Base-by-base conservation (phyloP, 805 yeast species). In the Zygotorulaspora chibaensis region DNA sequence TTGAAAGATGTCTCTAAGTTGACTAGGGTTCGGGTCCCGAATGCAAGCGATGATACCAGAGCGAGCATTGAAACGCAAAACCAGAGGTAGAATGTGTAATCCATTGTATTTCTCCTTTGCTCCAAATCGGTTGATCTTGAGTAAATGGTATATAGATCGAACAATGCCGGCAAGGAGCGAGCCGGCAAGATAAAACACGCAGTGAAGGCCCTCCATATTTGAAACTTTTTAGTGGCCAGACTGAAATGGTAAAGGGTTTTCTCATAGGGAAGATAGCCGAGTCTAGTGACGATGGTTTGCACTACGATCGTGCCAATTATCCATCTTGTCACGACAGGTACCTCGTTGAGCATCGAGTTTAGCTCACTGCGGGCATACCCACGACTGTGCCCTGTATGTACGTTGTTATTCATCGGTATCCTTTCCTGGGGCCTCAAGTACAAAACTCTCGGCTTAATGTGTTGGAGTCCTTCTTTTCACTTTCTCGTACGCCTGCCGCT, bases 271-370 rank as follows among this genome's bases (percentile, higher is more conserved):
- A 62, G 33, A 58, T 68, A 43, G 2, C 65, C 65, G 18, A 73
- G 55, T 3, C 72, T 61, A 29, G 61, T 61, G 16, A 70, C 46
- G 2, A 78, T 70, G 2, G 76, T 72, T 42, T 73, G 69, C 10
- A 71, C 63, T 18, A 77, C 66, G 1, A 82, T 66, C 2, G 75
- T 57, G 23, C 78, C 64, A 2, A 79, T 74, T 43, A 81, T 65
- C 37, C 75, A 71, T 49, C 86, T 67, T 3, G 87, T 81, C 20
- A 81, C 79, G 3, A 84, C 83, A 1, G 87, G 87, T 6, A 82
- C 77, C 26, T 51, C 45, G 12, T 43, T 40, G 57, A 59, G 57
- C n/a, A 33, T 33, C 13, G 36, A 13, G 36, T 17, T 33, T 5
- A 33, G 11, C 12, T 33, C 39, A 17, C 29, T 36, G 39, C 39